Evolutionary conservation across 2,329 filamentous ascomycete genomes (phyloP).

Genomic region (Beauveria bassiana): DNA sequence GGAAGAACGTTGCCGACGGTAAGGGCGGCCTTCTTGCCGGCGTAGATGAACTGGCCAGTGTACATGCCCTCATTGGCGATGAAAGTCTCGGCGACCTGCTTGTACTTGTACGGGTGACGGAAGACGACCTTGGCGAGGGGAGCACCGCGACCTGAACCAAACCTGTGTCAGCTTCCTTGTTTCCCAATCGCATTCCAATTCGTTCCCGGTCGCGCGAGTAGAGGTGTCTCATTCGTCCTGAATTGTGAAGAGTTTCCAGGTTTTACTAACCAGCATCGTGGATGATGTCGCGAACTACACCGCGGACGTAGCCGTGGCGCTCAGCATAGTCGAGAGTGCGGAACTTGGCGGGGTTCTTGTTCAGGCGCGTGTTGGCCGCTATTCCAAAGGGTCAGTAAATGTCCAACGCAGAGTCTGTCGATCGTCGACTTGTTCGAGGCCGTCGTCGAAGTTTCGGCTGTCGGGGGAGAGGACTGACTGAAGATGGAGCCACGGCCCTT

Average conservation of each 20-base stretch:
- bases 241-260: background rate
- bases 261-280: conserved; percentile 72
- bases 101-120: conserved; percentile 98
- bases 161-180: conserved; percentile 20
- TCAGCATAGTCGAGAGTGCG: conserved; percentile 93
- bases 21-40: conserved; percentile 95
- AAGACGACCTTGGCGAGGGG: conserved; percentile 95
- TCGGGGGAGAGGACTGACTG: conserved; percentile 33
- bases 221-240: conserved; percentile 14
- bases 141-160: conserved; percentile 64
- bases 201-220: conserved; percentile 10
- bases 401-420: background rate
- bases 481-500: conserved; percentile 54
- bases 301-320: conserved; percentile 94
- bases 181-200: conserved; percentile 12
- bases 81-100: conserved; percentile 97
- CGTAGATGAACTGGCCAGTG: conserved; percentile 99
- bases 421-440: conserved; percentile 13
- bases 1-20: conserved; percentile 98
- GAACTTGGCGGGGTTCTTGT: conserved; percentile 83
- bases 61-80: conserved; percentile 99
- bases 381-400: conserved; percentile 25
- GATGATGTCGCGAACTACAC: conserved; percentile 97
- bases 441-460: conserved; percentile 9
- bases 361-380: conserved; percentile 81